Evolutionary conservation across 768 basidiomycete genomes (phyloP).

Genomic region (Hypholoma fasciculare): DNA sequence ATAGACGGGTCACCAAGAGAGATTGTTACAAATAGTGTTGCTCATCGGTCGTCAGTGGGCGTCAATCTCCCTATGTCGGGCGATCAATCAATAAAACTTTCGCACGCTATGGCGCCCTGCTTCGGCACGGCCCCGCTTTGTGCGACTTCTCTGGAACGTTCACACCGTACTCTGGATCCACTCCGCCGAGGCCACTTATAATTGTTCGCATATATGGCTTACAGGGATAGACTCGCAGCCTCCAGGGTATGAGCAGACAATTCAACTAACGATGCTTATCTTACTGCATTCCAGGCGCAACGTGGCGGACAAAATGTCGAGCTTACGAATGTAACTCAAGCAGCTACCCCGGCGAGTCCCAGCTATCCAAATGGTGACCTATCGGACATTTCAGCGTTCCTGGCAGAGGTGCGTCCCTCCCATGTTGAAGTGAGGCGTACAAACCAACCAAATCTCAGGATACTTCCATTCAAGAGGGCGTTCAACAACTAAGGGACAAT

Average conservation of each 20-base stretch:
- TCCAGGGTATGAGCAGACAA: constrained; percentile 27
- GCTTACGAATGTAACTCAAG: constrained; percentile 25
- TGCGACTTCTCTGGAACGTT: constrained; percentile 5
- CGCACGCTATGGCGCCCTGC: constrained; percentile 12
- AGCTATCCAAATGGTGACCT: constrained; percentile 17
- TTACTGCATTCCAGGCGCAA: constrained; percentile 28
- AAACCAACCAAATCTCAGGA: constrained; percentile 26
- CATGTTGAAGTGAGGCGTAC: neutral
- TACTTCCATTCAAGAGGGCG: constrained; percentile 39
- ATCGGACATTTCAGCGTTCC: constrained; percentile 27
- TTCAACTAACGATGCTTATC: neutral
- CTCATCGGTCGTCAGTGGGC: constrained; percentile 6
- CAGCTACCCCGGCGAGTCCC: constrained; percentile 14
- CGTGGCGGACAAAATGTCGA: constrained; percentile 31
- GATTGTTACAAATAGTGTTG: neutral
- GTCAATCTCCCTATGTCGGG: constrained; percentile 7
- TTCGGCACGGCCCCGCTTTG: neutral
- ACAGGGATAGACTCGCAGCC: constrained; percentile 40
- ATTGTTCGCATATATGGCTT: constrained; percentile 20
- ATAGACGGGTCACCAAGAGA: too few species aligned
- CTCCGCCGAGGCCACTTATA: neutral
- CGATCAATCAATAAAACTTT: constrained; percentile 8
- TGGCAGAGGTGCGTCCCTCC: constrained; percentile 31
- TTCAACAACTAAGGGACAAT: constrained; percentile 38
- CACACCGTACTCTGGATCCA: neutral